Conservation (phyloP, 2,329 filamentous ascomycete species). For the Remersonia thermophila region DNA sequence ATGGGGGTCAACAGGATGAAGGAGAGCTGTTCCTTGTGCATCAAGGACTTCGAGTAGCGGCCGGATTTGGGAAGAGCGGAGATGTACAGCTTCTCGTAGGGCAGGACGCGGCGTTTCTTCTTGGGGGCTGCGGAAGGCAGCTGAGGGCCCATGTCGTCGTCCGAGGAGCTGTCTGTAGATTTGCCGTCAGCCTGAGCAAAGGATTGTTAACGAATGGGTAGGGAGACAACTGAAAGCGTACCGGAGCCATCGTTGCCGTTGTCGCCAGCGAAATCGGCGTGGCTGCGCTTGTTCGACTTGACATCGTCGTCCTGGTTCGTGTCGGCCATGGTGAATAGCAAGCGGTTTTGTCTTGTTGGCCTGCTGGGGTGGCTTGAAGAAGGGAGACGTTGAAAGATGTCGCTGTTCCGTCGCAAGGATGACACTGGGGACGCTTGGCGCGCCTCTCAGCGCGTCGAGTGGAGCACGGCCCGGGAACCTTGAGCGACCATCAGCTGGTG, state of each 20-base stretch:
- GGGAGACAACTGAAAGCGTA: constrained; percentile 17
- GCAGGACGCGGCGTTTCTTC: constrained; percentile 83
- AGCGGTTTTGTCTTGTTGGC: neutral
- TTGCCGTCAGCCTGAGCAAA: constrained; percentile 2
- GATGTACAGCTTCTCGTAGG: constrained; percentile 90
- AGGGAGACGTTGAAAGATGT: neutral
- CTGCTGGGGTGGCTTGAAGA: neutral
- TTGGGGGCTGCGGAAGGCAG: constrained; percentile 71
- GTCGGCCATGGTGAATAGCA: constrained; percentile 21
- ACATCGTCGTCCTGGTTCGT: constrained; percentile 19
- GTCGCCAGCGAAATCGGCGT: constrained; percentile 40
- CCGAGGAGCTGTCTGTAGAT: constrained; percentile 55
- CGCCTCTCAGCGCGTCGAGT: too few relatives aligned
- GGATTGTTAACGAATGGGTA: neutral
- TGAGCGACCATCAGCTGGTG: too few relatives aligned
- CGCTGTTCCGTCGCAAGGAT: neutral
- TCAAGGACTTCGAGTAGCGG: constrained; percentile 88
- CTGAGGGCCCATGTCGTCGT: constrained; percentile 88
- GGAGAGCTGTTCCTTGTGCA: constrained; percentile 92
- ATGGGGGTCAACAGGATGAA: constrained; percentile 80
- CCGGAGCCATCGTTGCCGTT: constrained; percentile 34
- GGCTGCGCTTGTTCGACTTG: constrained; percentile 40
- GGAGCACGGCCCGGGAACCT: too few relatives aligned
- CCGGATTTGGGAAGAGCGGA: constrained; percentile 70
- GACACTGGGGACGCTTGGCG: too few relatives aligned